Conservation (phyloP, 768 basidiomycete species). For the Tephrocybe sp. region DNA sequence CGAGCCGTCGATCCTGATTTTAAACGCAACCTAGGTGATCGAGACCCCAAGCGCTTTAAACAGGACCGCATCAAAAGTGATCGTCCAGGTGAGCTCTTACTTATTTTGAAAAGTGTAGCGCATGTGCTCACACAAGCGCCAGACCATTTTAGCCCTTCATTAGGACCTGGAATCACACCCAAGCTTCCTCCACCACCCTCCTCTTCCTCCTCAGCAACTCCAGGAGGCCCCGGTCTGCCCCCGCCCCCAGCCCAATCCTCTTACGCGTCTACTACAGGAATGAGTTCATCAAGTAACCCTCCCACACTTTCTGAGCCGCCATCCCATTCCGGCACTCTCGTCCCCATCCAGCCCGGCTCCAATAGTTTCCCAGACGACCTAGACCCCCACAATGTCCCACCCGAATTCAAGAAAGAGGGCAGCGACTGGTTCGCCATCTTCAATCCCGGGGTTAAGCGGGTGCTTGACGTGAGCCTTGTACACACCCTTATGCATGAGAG, state of each 20-base stretch:
- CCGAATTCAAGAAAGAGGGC: constrained; percentile 71
- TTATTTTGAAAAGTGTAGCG: not conserved
- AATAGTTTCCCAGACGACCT: constrained; percentile 48
- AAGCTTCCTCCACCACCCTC: constrained; percentile 36
- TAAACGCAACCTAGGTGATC: constrained; percentile 41
- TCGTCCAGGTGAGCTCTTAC: constrained; percentile 26
- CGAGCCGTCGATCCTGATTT: constrained; percentile 23
- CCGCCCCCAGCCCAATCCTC: constrained; percentile 12
- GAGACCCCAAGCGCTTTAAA: constrained; percentile 65
- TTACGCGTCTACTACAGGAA: constrained; percentile 14
- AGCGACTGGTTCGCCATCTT: constrained; percentile 89
- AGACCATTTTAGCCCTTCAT: constrained; percentile 40
- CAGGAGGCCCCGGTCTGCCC: constrained; percentile 33
- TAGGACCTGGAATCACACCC: constrained; percentile 36
- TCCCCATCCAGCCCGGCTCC: constrained; percentile 18
- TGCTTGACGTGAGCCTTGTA: constrained; percentile 75
- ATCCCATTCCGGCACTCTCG: constrained; percentile 14
- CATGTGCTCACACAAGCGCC: not conserved
- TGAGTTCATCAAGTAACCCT: constrained; percentile 10
- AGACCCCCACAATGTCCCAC: constrained; percentile 37
- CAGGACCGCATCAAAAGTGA: constrained; percentile 38
- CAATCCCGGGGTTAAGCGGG: constrained; percentile 77
- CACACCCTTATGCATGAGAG: constrained; percentile 92
- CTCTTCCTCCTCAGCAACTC: constrained; percentile 27
- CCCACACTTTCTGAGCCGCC: constrained; percentile 13